Evolutionary conservation across 2,329 filamentous ascomycete genomes (phyloP), one percentile per base, ranked within the genome.

Genomic region (Neonectria coccinea): DNA sequence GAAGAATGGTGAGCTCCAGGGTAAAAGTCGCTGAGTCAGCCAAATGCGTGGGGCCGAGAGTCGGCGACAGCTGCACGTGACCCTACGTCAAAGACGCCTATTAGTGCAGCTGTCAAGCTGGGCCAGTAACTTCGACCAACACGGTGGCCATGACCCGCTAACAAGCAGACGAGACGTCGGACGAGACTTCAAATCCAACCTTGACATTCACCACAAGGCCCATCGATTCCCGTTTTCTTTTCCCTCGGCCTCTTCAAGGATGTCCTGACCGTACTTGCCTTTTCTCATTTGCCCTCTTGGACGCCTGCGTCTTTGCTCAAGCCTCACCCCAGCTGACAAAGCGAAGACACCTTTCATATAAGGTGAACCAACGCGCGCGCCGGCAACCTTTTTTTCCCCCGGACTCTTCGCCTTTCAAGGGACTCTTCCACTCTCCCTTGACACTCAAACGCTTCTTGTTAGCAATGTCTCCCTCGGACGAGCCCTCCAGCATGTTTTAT

Each of bases 401-500:
- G 36, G 36, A 50, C 31, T 31, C 44, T 27, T 58, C 50, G 44
- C 18, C 55, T 33, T 10, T 20, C 29, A 18, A 16, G 42, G 20
- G 27, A 20, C 22, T 4, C 44, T 59, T 18, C 22, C 27, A 56
- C 14, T 51, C 22, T 47, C 50, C 18, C 20, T 33, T 16, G 14
- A 39, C 39, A 36, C 8, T 16, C 22, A 12, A 5, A 6, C n/a
- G 29, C 29, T 20, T 65, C 16, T 44, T 55, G 27, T 50, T 44
- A 9, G 11, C 16, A 20, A 18, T 45, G 44, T n/a, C 16, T 25
- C 36, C 22, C n/a, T 18, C 18, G 27, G 22, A 42, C 31, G 20
- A n/a, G 31, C 22, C 33, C 16, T 48, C 58, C 64, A 44, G 16
- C 45, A 94, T 97, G 90, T 97, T 97, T 79, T 94, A 94, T 77